These are phyloP conservation scores for Aspergillus mulundensis DNA, from an alignment of 495 filamentous ascomycete species.

Conservation along the genomic window DNA sequence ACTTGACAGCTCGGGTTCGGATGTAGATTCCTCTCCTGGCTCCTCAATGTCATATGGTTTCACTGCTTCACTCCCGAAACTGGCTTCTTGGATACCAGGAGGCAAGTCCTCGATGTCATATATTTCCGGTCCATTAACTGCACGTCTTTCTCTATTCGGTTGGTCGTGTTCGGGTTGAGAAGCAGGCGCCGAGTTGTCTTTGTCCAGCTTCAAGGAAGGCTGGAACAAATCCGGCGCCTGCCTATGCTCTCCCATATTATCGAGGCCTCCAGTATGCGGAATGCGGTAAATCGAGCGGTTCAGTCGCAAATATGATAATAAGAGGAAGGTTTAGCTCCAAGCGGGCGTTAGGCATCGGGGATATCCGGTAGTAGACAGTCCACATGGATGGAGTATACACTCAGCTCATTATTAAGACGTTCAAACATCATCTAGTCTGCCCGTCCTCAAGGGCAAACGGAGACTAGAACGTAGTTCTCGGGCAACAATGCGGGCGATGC, in stretches of 20 bases:
- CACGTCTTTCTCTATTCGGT: not conserved
- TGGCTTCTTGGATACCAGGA: not conserved
- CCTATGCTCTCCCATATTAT: not conserved
- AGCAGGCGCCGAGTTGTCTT: not conserved
- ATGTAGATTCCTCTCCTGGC: constrained; percentile 32
- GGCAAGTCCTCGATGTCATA: constrained; percentile 1
- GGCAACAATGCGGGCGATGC: not conserved
- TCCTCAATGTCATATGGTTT: constrained; percentile 45
- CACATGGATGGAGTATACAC: not conserved
- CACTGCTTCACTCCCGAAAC: constrained; percentile 19
- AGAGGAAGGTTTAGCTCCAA: not conserved
- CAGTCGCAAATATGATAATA: not conserved
- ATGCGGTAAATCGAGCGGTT: not conserved
- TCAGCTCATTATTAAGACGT: not conserved
- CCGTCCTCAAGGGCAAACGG: not conserved
- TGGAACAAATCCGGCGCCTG: not conserved
- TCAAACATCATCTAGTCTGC: not conserved
- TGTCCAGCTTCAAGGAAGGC: not conserved
- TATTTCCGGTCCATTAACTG: not conserved
- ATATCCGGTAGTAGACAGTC: not conserved
- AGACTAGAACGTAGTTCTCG: not conserved
- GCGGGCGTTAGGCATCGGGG: not conserved
- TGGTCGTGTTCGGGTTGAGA: not conserved
- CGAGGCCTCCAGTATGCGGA: not conserved
- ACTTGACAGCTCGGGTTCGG: constrained; percentile 9